A percentile compares a stretch with the other conserved stretches of the same genome.
Conservation (phyloP, 1,139 yeast genomes). For the Scheffersomyces quercinus region DNA sequence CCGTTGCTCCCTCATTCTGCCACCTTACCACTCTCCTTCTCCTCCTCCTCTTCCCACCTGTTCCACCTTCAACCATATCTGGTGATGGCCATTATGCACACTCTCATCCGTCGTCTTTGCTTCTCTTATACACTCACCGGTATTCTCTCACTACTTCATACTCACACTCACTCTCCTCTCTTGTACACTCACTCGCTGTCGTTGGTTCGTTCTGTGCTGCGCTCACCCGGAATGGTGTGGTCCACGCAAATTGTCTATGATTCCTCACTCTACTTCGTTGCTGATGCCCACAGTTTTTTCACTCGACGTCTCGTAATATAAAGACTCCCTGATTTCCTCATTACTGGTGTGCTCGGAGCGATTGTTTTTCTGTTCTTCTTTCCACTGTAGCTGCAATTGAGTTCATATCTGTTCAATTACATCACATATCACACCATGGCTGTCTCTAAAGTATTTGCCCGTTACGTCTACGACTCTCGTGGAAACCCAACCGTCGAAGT, state of each 20-base stretch:
- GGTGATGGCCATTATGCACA: too few relatives aligned
- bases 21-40: too few relatives aligned
- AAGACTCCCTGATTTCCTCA: constrained; percentile 1
- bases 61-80: too few relatives aligned
- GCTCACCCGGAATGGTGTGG: constrained; percentile 15
- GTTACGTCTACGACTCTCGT: constrained; percentile 96
- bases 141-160: too few relatives aligned
- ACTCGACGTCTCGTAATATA: background rate
- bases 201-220: background rate
- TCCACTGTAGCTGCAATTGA: background rate
- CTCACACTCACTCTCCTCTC: too few relatives aligned
- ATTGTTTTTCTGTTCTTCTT: background rate
- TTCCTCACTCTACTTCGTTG: too few relatives aligned
- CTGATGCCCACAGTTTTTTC: background rate
- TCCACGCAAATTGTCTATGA: constrained; percentile 7
- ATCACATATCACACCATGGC: constrained; percentile 26
- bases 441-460: constrained; percentile 68
- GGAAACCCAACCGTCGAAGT: constrained; percentile 99
- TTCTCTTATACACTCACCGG: too few relatives aligned
- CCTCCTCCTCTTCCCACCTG: too few relatives aligned
- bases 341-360: background rate
- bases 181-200: too few relatives aligned
- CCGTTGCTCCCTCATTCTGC: too few relatives aligned
- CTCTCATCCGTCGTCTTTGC: too few relatives aligned
- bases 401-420: background rate